These are phyloP conservation scores for Microsporum ferrugineum DNA, from an alignment of 2,329 filamentous ascomycete species.

Conservation along the genomic window DNA sequence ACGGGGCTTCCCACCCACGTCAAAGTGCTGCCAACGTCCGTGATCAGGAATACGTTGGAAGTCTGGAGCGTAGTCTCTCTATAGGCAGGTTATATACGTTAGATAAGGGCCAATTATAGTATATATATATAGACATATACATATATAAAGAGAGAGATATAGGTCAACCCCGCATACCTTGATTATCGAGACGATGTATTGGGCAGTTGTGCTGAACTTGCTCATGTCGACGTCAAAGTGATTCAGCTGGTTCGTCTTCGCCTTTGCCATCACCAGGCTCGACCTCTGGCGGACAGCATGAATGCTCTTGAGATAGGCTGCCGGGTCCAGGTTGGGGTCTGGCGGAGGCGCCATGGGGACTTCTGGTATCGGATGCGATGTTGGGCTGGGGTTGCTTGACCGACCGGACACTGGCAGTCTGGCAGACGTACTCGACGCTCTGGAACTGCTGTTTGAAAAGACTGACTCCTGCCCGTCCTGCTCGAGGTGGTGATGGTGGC, in stretches of 20 bases:
- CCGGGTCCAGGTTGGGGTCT: constrained; percentile 77
- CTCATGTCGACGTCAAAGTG: constrained; percentile 82
- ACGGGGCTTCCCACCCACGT: constrained; percentile 44
- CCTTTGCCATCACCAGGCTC: constrained; percentile 62
- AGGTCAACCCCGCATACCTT: constrained; percentile 49
- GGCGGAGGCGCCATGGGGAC: constrained; percentile 73
- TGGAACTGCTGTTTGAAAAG: constrained; percentile 32
- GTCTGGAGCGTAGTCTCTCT: constrained; percentile 58
- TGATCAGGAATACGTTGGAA: constrained; percentile 72
- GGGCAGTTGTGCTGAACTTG: constrained; percentile 73
- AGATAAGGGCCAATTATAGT: neutral
- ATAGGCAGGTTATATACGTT: constrained; percentile 5
- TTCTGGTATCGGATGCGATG: constrained; percentile 48
- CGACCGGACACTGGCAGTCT: constrained; percentile 39
- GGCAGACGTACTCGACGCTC: constrained; percentile 37
- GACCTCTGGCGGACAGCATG: constrained; percentile 74
- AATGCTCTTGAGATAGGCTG: constrained; percentile 81
- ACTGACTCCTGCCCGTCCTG: constrained; percentile 32
- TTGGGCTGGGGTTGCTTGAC: constrained; percentile 33
- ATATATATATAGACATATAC: neutral
- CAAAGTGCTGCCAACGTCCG: constrained; percentile 53
- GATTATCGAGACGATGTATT: constrained; percentile 85
- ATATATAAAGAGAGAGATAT: neutral
- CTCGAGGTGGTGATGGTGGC: constrained; percentile 15
- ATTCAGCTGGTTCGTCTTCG: constrained; percentile 61